Base-by-base conservation (phyloP, 2,329 filamentous ascomycete species). In the Aphanoascus verrucosus region DNA sequence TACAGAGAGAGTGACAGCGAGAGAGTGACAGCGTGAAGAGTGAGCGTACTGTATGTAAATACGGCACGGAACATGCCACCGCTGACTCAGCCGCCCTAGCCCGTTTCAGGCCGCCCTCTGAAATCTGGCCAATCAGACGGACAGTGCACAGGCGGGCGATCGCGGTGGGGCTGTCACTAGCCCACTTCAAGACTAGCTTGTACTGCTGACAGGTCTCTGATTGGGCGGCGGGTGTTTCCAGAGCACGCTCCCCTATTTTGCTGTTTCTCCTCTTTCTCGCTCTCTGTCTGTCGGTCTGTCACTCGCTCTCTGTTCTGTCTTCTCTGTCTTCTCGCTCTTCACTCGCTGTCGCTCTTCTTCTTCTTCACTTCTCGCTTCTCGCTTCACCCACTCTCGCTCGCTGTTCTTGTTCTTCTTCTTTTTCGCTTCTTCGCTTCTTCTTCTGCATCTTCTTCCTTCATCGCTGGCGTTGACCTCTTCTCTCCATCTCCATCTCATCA, bases 391-490 rank as follows among this genome's bases (percentile, higher is more conserved):
- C 15, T 47, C 46, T 49, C 41, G 12, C 37, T 40, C 37, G n/a
- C n/a, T 40, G 12, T 14, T 17, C 35, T 31, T 34, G 32, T 34
- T 15, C 37, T 15, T 52, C 20, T 42, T 15, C 31, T 41, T 31
- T 20, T 40, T 37, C 42, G 20, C 1, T 43, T 20, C n/a, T n/a
- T n/a, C n/a, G n/a, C 35, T 31, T 34, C 20, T 34, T 15, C 37
- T 15, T 52, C 20, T 42, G 11, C 31, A 34, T 31, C 34, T 40
- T 37, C 42, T 43, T 20, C 52, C 45, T 20, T 48, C 49, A 47
- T 49, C 44, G 44, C 49, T 49, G 37, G 44, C 44, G 42, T 44
- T 49, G 43, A 43, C 17, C 43, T 38, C 43, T 43, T 31, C 44
- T 12, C 34, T 17, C 5, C 28, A 32, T n/a, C 19, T 34, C 35